Conservation (phyloP, 805 yeast genomes). For the Candida yuanshanica region DNA sequence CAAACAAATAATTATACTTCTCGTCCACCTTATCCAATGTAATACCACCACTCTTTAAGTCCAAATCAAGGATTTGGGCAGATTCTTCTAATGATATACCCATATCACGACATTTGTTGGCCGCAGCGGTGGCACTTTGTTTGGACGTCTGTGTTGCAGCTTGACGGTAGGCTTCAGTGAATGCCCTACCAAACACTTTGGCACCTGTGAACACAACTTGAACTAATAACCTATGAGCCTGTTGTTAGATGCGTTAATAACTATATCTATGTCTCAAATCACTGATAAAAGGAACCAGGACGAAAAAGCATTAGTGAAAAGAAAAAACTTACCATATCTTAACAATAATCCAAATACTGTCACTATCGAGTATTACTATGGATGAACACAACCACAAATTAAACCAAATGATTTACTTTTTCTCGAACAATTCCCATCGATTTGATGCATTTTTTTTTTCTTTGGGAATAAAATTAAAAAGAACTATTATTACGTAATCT, state of each 20-base stretch:
- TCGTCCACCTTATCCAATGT: constrained; percentile 58
- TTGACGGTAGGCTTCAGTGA: constrained; percentile 94
- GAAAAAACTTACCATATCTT: too few species aligned
- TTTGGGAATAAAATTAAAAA: too few species aligned
- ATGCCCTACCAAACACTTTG: constrained; percentile 91
- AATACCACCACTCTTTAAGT: constrained; percentile 39
- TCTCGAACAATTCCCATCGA: too few species aligned
- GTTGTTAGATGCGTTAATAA: neutral
- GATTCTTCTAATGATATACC: constrained; percentile 90
- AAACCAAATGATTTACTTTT: too few species aligned
- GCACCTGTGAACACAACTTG: constrained; percentile 93
- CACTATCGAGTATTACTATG: too few species aligned
- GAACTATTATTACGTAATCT: too few species aligned
- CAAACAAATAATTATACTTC: constrained; percentile 77
- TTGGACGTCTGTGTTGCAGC: constrained; percentile 92
- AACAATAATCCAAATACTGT: too few species aligned
- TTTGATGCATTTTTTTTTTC: too few species aligned
- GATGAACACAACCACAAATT: too few species aligned
- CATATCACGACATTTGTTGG: constrained; percentile 42
- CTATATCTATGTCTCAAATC: neutral
- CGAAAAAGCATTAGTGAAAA: too few species aligned
- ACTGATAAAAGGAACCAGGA: neutral
- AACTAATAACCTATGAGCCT: constrained; percentile 89
- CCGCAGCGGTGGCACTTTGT: constrained; percentile 48
- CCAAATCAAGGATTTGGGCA: constrained; percentile 81